Evolutionary conservation across 768 basidiomycete species (phyloP).

Genomic region (Termitomyces sp.): DNA sequence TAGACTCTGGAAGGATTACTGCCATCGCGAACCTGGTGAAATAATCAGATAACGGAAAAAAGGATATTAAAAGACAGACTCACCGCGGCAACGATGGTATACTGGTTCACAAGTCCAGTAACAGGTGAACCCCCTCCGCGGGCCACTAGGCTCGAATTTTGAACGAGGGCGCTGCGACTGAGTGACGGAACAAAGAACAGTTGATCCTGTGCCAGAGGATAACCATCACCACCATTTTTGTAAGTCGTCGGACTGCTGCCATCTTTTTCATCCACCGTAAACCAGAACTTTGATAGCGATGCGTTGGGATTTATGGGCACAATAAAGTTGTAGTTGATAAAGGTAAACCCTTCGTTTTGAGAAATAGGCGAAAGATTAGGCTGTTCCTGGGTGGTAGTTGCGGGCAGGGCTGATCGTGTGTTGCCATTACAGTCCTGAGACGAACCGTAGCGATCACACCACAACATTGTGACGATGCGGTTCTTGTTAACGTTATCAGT

Average conservation of each 20-base stretch:
- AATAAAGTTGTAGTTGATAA: constrained; percentile 38
- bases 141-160: constrained; percentile 12
- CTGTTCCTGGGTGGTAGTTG: constrained; percentile 23
- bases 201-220: constrained; percentile 35
- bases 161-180: constrained; percentile 22
- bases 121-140: constrained; percentile 19
- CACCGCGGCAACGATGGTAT: constrained; percentile 22
- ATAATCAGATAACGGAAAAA: background rate
- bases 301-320: constrained; percentile 30
- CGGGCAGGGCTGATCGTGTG: constrained; percentile 26
- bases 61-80: background rate
- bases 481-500: constrained; percentile 28
- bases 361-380: constrained; percentile 32
- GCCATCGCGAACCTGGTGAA: constrained; percentile 19
- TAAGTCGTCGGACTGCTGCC: constrained; percentile 30
- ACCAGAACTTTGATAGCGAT: constrained; percentile 47
- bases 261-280: constrained; percentile 39
- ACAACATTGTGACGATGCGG: constrained; percentile 35
- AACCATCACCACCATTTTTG: constrained; percentile 38
- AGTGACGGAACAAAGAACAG: constrained; percentile 36
- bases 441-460: constrained; percentile 34
- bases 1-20: constrained; percentile 22
- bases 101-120: constrained; percentile 17
- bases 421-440: constrained; percentile 26
- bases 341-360: constrained; percentile 25